These are phyloP conservation scores for Colletotrichum falcatum DNA, from an alignment of 2,329 filamentous ascomycete genomes.

Conservation along the genomic window DNA sequence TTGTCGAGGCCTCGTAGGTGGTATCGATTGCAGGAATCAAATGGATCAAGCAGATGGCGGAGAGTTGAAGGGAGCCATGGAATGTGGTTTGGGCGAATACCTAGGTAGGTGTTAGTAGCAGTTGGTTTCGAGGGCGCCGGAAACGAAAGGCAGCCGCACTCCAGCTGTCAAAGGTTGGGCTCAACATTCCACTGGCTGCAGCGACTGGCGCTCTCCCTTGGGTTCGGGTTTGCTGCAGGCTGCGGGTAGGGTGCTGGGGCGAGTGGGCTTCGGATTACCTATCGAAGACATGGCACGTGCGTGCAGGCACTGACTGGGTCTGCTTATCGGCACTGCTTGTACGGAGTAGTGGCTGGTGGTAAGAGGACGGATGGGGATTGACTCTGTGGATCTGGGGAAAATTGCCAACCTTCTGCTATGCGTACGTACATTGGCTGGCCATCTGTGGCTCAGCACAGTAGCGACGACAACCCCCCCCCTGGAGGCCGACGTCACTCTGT, in stretches of 20 bases:
- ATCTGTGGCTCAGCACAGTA: conserved; percentile 27
- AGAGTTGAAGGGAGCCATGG: conserved; percentile 29
- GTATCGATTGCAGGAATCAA: background rate
- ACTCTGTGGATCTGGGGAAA: conserved; percentile 37
- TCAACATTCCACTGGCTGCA: conserved; percentile 36
- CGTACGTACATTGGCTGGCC: conserved; percentile 11
- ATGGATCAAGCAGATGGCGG: conserved; percentile 16
- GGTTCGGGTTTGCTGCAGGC: conserved; percentile 24
- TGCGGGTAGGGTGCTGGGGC: conserved; percentile 27
- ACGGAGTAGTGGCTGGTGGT: conserved; percentile 26
- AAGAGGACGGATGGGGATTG: background rate
- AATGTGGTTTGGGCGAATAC: conserved; percentile 27
- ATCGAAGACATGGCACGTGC: conserved; percentile 25
- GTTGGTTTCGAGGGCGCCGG: conserved; percentile 39
- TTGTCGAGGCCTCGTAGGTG: conserved; percentile 27
- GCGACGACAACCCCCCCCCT: no score
- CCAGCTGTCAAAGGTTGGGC: conserved; percentile 39
- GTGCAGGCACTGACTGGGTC: background rate
- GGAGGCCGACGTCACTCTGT: conserved; percentile 34
- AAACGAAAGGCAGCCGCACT: conserved; percentile 33
- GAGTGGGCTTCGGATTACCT: conserved; percentile 13
- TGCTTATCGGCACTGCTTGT: conserved; percentile 21
- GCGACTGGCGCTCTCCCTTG: conserved; percentile 5
- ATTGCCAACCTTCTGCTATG: conserved; percentile 26
- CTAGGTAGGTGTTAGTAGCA: no score